Base-by-base conservation (phyloP, 2,329 filamentous ascomycete genomes). In the Calonectria henricotiae region DNA sequence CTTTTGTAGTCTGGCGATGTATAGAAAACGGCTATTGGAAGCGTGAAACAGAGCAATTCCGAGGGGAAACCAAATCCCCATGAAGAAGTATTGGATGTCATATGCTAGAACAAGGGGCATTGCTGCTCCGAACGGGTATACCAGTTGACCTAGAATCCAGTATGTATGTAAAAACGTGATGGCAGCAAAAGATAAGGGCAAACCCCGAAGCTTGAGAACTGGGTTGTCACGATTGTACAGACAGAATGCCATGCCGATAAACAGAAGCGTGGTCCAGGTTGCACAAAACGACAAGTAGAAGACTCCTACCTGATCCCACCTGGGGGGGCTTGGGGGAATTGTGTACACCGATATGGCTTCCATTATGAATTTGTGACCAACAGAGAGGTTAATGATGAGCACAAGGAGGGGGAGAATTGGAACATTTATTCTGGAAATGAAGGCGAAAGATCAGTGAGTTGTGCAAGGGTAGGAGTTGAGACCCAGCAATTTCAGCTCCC, bases 41-140 rank as follows among this genome's bases (percentile, higher is more conserved):
- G 89, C 90, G 74, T 92, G 90, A 76, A 92, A 92, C 2, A 92
- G 82, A 17, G 89, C 90, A 62, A 92, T 89, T 37, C 90, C 90
- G 58, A 89, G 86, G 6, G 90, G 91, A 7, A 92, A 82, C 77
- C 89, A 90, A 51, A 89, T 86, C 60, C 88, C 87, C 90, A 92
- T 92, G 77, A 91, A 84, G 87, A 89, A 92, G 77, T 86, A 92
- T 77, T 91, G 65, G 7, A 73, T 23, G 2, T 71, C 46, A 4
- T 68, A 69, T 17, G 67, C 87, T 11, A 84, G 82, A 12, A 86
- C 82, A 61, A 86, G 87, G 0, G 89, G 86, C 30, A 81, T 77
- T 2, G 83, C 70, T 0, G 79, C 74, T 0, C 82, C 83, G 25
- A 84, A 65, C 1, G 80, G 72, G 69, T 85, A 84, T 0, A 75